These are phyloP conservation scores for Solanum chacoense DNA, from an alignment of 305 asterid genomes.

Conservation along the genomic window DNA sequence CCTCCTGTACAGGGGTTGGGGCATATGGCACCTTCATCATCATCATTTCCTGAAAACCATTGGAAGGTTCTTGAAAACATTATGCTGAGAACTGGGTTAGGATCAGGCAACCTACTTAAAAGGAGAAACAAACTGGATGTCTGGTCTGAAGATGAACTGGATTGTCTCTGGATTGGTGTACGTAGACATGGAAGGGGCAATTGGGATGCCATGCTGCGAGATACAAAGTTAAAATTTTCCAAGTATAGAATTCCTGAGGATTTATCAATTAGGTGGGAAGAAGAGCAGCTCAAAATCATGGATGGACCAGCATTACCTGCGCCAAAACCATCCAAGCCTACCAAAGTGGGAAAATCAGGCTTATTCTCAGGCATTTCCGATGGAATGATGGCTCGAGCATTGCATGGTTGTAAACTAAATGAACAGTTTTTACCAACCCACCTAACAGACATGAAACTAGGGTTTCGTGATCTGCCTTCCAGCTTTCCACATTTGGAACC, in stretches of 20 bases:
- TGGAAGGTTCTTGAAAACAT: conserved; percentile 74
- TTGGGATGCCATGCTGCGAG: conserved; percentile 82
- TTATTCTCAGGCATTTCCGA: conserved; percentile 40
- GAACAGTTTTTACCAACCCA: conserved; percentile 47
- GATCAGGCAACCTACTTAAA: conserved; percentile 35
- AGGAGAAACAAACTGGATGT: conserved; percentile 41
- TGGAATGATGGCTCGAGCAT: conserved; percentile 56
- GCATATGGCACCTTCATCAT: conserved; percentile 47
- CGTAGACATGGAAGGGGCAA: conserved; percentile 80
- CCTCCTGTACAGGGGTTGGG: conserved; percentile 44
- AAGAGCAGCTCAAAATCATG: conserved; percentile 66
- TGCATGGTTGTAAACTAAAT: conserved; percentile 46
- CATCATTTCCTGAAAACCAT: conserved; percentile 78
- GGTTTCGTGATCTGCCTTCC: conserved; percentile 50
- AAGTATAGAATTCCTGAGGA: conserved; percentile 59
- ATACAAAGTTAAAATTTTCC: conserved; percentile 70
- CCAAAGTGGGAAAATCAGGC: conserved; percentile 23
- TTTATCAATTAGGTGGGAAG: conserved; percentile 77
- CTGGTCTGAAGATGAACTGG: conserved; percentile 93
- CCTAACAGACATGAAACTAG: conserved; percentile 81
- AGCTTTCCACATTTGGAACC: conserved; percentile 34
- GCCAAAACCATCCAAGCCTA: conserved; percentile 28
- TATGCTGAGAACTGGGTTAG: conserved; percentile 67
- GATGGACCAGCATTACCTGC: conserved; percentile 36
- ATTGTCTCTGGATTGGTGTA: conserved; percentile 84